These are phyloP conservation scores for Cutaneotrichosporon sp. DNA, from an alignment of 1,284 basidiomycete genomes.

Conservation along the genomic window DNA sequence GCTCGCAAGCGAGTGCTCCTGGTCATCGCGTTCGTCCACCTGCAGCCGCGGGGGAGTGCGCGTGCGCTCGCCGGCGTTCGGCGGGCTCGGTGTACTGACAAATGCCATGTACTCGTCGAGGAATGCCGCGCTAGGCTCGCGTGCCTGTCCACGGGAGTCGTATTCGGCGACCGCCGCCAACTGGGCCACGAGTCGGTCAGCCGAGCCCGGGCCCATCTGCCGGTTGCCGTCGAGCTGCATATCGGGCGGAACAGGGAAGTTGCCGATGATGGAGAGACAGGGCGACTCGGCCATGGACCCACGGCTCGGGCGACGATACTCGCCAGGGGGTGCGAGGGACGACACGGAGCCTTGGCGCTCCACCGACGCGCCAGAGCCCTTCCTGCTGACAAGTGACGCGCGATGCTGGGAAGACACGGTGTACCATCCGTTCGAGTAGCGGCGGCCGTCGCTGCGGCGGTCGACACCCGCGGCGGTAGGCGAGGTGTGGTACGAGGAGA, in stretches of 20 bases:
- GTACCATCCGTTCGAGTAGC: neutral
- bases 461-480: neutral
- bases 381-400: neutral
- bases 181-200: neutral
- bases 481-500: neutral
- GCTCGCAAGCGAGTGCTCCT: constrained; percentile 1
- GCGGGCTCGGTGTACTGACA: neutral
- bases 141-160: neutral
- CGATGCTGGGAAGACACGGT: neutral
- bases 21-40: neutral
- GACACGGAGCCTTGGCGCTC: neutral
- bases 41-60: neutral
- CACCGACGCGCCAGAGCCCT: neutral
- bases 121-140: constrained; percentile 4
- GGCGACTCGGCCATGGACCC: neutral
- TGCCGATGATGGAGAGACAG: constrained; percentile 5
- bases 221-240: constrained; percentile 1
- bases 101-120: constrained; percentile 8
- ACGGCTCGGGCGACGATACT: neutral
- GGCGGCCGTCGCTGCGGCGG: neutral
- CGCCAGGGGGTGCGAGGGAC: neutral
- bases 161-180: neutral
- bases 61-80: neutral
- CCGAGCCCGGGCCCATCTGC: neutral
- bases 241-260: constrained; percentile 1